Evolutionary conservation across 306 rosid species (phyloP), one percentile per base, ranked within the genome.

Genomic region (Hippophae gyantsensis): DNA sequence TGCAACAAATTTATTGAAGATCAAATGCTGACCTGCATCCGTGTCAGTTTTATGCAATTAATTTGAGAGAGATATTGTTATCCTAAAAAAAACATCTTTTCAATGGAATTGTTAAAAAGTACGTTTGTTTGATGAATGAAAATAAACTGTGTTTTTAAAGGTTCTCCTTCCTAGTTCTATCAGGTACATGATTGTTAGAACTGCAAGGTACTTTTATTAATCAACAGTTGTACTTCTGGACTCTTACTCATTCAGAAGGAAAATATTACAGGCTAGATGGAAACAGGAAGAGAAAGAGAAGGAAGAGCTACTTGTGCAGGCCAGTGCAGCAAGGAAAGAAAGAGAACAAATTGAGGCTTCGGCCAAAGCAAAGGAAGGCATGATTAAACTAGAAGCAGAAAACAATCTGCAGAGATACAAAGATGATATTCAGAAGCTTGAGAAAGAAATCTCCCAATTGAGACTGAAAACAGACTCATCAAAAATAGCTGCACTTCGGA

Each of bases 401-500:
- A 78, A 57, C 56, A 80, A 78, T 67, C 76, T 87, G 57, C 76
- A 61, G 54, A 81, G 85, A 65, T 74, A 72, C 78, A 82, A 69
- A 72, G 86, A 82, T 49, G 93, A 85, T 58, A 87, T 92, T 62
- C 87, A 57, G 63, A 83, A 78, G 67, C 92, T 85, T 9, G 86
- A 92, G 61, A 83, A 87, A 60, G 93, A 92, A 78, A 82, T 87
- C 57, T 78, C 88, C 14, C 82, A 78, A 47, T 57, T 87, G 81
- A 79, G 93, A 73, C 86, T 62, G 71, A 83, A 87, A 76, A 69
- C 80, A 0, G 96, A 87, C 71, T 87, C 96, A 61, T 77, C 82
- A 1, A 87, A 81, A 71, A 87, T 92, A 44, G 98, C 98, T 55
- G 98, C 98, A 7, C 83, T 92, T 42, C 79, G 81, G 50, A 83